Base-by-base conservation (phyloP, 768 basidiomycete species). In the Boletales sp. region DNA sequence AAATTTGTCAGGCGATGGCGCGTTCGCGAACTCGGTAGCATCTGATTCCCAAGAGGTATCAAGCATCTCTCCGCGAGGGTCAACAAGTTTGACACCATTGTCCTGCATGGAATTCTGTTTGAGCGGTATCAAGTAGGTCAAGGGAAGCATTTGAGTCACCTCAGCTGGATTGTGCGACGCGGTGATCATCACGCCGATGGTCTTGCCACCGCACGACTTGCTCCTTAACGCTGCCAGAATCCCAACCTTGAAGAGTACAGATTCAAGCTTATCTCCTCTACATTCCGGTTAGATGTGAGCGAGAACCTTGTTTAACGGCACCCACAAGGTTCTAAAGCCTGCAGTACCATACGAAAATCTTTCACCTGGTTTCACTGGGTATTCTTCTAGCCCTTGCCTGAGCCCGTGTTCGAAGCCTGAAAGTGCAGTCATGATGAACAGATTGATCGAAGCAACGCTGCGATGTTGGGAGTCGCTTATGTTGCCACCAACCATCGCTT, bases 121-220 rank as follows among this genome's bases (percentile, higher is more conserved):
- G 35, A 33, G 47, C 32, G 39, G 39, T 10, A 39, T 43, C 17
- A 15, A 39, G 36, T 28, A 28, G 25, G 25, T 28, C 25, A 28
- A 49, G 12, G 47, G 37, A 47, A 4, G 28, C 3, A 44, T 31
- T 39, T 44, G n/a, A 63, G 80, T 57, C 61, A 94, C 94, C 64
- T 82, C 79, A 65, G 94, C 94, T n/a, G 96, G 95, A 67, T 99
- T 99, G 70, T 99, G 96, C n/a, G 93, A 95, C 3, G 96, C 96
- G 34, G 96, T 99, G 65, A 99, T 86, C 96, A 99, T 98, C 18
- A 98, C 90, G 14, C 96, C 96, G 59, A 99, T 88, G 21, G 85
- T 86, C 65, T 85, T 87, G 25, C 96, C 93, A 63, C 87, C 86
- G n/a, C 94, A 77, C 55, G 82, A 85, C 74, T 87, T 96, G 72